Conservation (phyloP, 1,284 basidiomycete species). For the Amylostereum areolatum region DNA sequence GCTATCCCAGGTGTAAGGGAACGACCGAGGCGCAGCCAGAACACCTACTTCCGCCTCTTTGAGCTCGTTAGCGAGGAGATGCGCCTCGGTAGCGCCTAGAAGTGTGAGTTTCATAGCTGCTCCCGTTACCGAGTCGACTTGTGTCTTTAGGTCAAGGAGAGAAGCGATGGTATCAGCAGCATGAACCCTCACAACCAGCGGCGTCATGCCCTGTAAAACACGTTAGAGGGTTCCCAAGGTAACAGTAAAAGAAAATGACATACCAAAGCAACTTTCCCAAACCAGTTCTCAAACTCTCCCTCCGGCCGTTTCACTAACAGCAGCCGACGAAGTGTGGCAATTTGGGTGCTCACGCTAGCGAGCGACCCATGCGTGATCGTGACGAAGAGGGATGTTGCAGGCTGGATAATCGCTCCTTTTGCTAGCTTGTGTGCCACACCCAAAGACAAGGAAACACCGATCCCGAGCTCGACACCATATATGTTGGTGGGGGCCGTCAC, state of each 20-base stretch:
- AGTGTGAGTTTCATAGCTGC: constrained; percentile 59
- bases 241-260: constrained; percentile 10
- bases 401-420: constrained; percentile 59
- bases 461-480: constrained; percentile 52
- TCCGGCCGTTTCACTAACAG: constrained; percentile 29
- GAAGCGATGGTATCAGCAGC: constrained; percentile 74
- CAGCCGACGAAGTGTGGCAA: constrained; percentile 44
- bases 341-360: constrained; percentile 44
- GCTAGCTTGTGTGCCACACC: constrained; percentile 63
- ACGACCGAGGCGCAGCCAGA: constrained; percentile 57
- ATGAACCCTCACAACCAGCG: constrained; percentile 62
- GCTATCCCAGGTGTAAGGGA: constrained; percentile 61
- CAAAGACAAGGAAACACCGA: constrained; percentile 60
- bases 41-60: constrained; percentile 66
- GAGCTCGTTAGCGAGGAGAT: constrained; percentile 72
- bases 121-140: constrained; percentile 57
- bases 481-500: constrained; percentile 55
- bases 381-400: constrained; percentile 70
- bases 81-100: constrained; percentile 69
- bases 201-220: constrained; percentile 35
- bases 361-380: constrained; percentile 41
- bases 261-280: constrained; percentile 54
- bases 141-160: constrained; percentile 66
- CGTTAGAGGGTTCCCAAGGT: neutral
- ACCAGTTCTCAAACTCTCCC: constrained; percentile 39